Base-by-base conservation (phyloP, 2,329 filamentous ascomycete species). In the Calonectria leucothoes region DNA sequence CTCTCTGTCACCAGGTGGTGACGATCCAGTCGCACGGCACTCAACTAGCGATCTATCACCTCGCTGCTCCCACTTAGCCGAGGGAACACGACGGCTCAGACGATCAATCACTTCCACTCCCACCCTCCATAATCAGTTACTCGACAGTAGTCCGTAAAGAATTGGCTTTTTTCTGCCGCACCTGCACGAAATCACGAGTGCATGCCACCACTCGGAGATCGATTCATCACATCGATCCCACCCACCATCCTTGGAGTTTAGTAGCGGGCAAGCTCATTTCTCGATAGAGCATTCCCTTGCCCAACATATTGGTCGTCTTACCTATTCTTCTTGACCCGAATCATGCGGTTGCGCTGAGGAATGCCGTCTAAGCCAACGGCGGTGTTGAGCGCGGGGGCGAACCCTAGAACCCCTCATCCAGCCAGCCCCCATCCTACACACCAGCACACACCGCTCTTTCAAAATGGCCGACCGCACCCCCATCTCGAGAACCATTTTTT, bases 151-250 rank as follows among this genome's bases (percentile, higher is more conserved):
- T 68, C 65, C 49, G 29, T 57, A 57, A 42, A 57, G 49, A 69
- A 37, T 65, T 64, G 65, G 65, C 65, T 66, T 63, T 48, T 48
- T 35, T 37, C 59, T 57, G 52, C 59, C 70, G 66, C 70, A 69
- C 64, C 77, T 80, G 78, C 78, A 79, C 74, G 76, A 78, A 79
- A 80, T 79, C 70, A 73, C 66, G 75, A 74, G 75, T 79, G 77
- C 77, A 79, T 80, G 74, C 63, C 74, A 74, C 75, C 74, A 71
- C 71, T 71, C 66, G 72, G 68, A 77, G 77, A 79, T 79, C 74
- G 61, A 68, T 69, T 25, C 72, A 66, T 72, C 52, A 61, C 69
- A 69, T 72, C 55, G 65, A 77, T 77, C 42, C 69, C 69, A 70
- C 74, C 67, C 71, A 73, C 70, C 69, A 64, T 39, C 42, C 27